A percentile compares a stretch with the other conserved stretches of the same genome.
Evolutionary conservation across 768 basidiomycete species (phyloP).

Genomic region (Phallus indusiatus): DNA sequence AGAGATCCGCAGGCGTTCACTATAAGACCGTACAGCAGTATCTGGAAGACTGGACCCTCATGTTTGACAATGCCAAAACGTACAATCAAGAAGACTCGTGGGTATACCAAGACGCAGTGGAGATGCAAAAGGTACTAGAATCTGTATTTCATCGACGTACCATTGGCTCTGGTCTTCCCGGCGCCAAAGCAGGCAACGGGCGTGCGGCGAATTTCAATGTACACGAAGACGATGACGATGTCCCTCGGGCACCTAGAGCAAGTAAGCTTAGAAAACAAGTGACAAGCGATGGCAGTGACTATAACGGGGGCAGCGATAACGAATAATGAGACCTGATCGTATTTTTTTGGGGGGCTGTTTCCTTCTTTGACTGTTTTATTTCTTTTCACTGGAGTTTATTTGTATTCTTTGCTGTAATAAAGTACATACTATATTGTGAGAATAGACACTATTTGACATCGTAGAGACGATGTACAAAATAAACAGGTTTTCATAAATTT

Average conservation of each 20-base stretch:
- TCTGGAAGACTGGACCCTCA: constrained; percentile 74
- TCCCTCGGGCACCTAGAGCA: constrained; percentile 4
- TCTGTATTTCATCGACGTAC: constrained; percentile 56
- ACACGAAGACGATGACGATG: constrained; percentile 3
- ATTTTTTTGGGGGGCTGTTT: background rate
- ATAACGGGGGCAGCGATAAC: constrained; percentile 8
- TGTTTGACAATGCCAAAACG: constrained; percentile 89
- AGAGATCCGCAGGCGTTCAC: constrained; percentile 51
- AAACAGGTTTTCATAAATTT: background rate
- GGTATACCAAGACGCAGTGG: constrained; percentile 90
- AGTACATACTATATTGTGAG: background rate
- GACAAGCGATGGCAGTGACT: constrained; percentile 6
- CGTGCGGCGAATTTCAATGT: background rate
- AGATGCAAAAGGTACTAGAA: constrained; percentile 87
- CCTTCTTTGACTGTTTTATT: background rate
- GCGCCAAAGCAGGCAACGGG: constrained; percentile 37
- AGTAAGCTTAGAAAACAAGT: constrained; percentile 4
- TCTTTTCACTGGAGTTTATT: background rate
- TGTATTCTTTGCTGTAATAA: background rate
- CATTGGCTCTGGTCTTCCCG: constrained; percentile 63
- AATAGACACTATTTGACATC: background rate
- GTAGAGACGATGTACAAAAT: no score
- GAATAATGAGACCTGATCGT: background rate
- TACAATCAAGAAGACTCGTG: constrained; percentile 94
- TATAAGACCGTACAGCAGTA: constrained; percentile 72